Evolutionary conservation across 2,329 filamentous ascomycete species (phyloP).

Genomic region (Magnaporthiopsis incrustans): DNA sequence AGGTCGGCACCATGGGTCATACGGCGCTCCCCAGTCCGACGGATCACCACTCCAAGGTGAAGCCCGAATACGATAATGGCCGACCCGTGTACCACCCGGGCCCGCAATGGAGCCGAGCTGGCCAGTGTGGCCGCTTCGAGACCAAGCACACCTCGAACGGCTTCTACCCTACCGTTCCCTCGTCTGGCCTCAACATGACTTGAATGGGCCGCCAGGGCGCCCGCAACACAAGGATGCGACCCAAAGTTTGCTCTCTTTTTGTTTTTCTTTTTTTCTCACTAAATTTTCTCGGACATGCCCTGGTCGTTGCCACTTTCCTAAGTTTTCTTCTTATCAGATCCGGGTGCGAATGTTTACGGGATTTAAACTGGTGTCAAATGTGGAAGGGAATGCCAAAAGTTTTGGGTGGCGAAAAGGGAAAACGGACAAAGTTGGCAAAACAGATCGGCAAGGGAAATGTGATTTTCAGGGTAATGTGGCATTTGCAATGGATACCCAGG

Average conservation of each 20-base stretch:
- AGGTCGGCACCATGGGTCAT: constrained; percentile 16
- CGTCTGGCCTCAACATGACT: constrained; percentile 39
- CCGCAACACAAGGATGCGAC: neutral
- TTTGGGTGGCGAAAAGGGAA: neutral
- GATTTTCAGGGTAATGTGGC: constrained; percentile 9
- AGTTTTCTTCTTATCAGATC: neutral
- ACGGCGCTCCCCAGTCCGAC: constrained; percentile 11
- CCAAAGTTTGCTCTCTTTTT: neutral
- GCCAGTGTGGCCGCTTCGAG: constrained; percentile 42
- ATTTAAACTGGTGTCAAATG: neutral
- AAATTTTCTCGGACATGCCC: neutral
- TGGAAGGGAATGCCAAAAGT: neutral
- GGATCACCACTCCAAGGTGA: constrained; percentile 31
- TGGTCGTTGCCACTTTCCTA: neutral
- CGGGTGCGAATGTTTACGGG: neutral
- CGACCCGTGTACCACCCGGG: constrained; percentile 40
- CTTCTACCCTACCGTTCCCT: constrained; percentile 42
- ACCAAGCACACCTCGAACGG: constrained; percentile 43
- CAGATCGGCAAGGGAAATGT: constrained; percentile 7
- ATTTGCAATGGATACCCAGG: constrained; percentile 16
- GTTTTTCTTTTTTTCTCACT: neutral
- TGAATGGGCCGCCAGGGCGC: constrained; percentile 9
- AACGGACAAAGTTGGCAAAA: constrained; percentile 1
- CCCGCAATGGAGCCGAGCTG: constrained; percentile 24
- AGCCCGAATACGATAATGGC: constrained; percentile 38